Evolutionary conservation across 257 asterid species (phyloP).

Genomic region (Nicotiana otophora): DNA sequence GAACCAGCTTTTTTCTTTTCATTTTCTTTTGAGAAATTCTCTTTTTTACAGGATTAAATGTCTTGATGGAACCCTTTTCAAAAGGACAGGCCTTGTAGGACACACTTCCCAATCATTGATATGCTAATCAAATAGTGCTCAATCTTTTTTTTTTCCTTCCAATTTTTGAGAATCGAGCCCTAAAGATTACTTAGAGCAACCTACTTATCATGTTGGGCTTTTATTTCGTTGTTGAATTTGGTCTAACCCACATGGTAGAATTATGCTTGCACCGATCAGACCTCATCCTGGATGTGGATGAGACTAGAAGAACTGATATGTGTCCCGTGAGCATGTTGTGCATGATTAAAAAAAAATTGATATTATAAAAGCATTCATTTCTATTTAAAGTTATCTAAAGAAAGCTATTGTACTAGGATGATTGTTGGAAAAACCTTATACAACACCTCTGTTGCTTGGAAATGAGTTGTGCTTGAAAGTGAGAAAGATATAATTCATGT

Average conservation of each 20-base stretch:
- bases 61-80: neutral
- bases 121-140: neutral
- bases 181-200: neutral
- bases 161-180: neutral
- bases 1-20: neutral
- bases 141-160: neutral
- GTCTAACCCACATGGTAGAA: neutral
- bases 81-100: neutral
- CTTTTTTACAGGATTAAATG: neutral
- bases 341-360: neutral
- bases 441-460: neutral
- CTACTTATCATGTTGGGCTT: neutral
- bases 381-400: neutral
- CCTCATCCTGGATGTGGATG: neutral
- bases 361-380: neutral
- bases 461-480: neutral
- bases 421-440: neutral
- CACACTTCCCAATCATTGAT: neutral
- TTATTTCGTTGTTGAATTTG: neutral
- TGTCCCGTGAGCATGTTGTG: neutral
- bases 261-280: neutral
- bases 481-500: neutral
- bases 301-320: neutral
- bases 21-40: neutral
- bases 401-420: neutral